Evolutionary conservation across 148 eudicot genomes (phyloP), one percentile per base, ranked within the genome.

Genomic region (Heliosperma pusillum): DNA sequence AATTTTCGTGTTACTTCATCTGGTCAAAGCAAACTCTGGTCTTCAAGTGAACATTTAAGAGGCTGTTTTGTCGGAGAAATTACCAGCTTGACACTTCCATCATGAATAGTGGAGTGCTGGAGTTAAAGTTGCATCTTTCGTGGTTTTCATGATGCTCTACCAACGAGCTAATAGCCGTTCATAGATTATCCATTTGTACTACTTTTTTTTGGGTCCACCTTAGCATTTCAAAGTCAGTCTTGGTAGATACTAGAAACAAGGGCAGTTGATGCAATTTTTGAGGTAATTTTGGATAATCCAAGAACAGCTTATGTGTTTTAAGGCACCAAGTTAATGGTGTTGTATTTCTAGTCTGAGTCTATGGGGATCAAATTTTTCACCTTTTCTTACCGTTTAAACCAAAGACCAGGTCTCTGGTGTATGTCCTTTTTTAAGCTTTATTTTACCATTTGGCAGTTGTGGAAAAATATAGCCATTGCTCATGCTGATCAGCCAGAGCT

Each of bases 401-500:
- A 33, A 33, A 33, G 40, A 33, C 40, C n/a, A n/a, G 5, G 40
- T 33, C 40, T 33, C 40, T 33, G 40, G 40, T 33, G 40, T 33
- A 33, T 33, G 40, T 7, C 40, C 40, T 33, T 33, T 33, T 33
- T 33, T 33, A 33, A 66, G 60, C 21, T 74, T 70, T 44, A 33
- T 69, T 77, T 45, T 30, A 40, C 67, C 72, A 77, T 78, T 47
- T 81, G 67, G 74, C 88, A 90, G 96, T 74, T 90, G 20, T 90
- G 92, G 90, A 86, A 73, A 66, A 86, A 85, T 73, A 64, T 88
- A 61, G 85, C 74, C 52, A 70, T 76, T 42, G 87, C 83, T 71
- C 78, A 80, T 67, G 70, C 69, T 7, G 90, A 87, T 52, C 83
- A 83, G 77, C 84, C 87, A 60, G 92, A 88, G 77, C 53, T 85